Base-by-base conservation (phyloP, 345 rosid species). In the Citropsis articulata region DNA sequence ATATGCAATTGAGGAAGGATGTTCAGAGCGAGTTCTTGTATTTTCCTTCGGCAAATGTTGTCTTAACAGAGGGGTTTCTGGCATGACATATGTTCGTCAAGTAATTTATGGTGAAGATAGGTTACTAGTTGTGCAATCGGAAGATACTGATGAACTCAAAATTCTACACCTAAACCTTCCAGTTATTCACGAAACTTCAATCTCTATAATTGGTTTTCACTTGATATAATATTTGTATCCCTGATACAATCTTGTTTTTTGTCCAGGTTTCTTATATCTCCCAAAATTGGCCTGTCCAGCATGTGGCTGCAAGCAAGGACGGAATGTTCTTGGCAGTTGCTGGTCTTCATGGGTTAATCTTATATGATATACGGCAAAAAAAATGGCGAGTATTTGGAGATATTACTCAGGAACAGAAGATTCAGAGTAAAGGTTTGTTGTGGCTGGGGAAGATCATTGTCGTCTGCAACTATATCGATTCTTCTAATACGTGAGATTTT, bases 211-310 rank as follows among this genome's bases (percentile, higher is more conserved):
- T 70, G 33, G 22, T 78, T 69, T 48, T 74, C 80, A 69, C 40
- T 42, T 72, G 53, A 77, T 79, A 69, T 80, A 66, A 19, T 76
- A 61, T 68, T 31, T 76, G 48, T 30, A 72, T 81, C 64, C 77
- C 84, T 85, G 64, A 90, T 77, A 59, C 45, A 33, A 28, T 78
- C 78, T 60, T 83, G 70, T 64, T 79, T 80, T 84, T 85, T 75
- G 77, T 66, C 66, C 87, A 96, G 99, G 97, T 89, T 80, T 89
- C 97, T 53, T 92, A 96, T 80, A 87, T 94, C 77, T 89, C 95
- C 48, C 98, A 92, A 55, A 96, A 96, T 83, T 96, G 99, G 99
- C 99, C 99, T n/a, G 93, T 96, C 77, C 99, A 91, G 81, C 98
- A 96, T 81, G 99, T 92, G 77, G 97, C 98, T 62, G 95, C 99